These are phyloP conservation scores for Salix viminalis DNA, from an alignment of 345 rosid genomes.

Conservation along the genomic window DNA sequence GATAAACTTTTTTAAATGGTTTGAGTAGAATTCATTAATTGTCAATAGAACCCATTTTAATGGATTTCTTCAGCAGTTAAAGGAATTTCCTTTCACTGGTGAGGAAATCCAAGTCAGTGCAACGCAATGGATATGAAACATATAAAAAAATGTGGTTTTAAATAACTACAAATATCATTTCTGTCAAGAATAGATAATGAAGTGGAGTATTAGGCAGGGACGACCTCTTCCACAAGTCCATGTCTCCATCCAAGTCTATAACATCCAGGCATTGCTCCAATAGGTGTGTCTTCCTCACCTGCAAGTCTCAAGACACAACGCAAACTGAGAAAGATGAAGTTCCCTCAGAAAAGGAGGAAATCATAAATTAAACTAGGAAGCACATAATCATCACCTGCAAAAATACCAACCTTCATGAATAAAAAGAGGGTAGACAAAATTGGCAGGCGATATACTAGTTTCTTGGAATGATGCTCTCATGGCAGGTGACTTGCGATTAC, in stretches of 20 bases:
- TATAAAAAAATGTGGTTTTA: neutral
- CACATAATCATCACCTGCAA: neutral
- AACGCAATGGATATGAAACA: neutral
- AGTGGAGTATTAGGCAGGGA: neutral
- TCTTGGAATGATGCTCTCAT: constrained; percentile 81
- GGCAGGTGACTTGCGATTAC: constrained; percentile 67
- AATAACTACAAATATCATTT: neutral
- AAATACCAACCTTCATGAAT: constrained; percentile 78
- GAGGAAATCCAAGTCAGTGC: neutral
- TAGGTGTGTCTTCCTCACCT: constrained; percentile 95
- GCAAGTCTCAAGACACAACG: constrained; percentile 12
- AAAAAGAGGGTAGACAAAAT: constrained; percentile 88
- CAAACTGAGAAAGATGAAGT: neutral
- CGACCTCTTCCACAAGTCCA: constrained; percentile 85
- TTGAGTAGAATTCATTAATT: neutral
- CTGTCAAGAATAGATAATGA: neutral
- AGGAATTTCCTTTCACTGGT: neutral
- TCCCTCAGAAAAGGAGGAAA: neutral
- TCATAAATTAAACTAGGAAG: neutral
- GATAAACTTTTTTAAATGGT: neutral
- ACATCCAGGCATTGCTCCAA: constrained; percentile 99
- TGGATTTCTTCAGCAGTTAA: neutral
- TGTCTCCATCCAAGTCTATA: constrained; percentile 97
- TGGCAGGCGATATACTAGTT: constrained; percentile 72
- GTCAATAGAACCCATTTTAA: neutral